Base-by-base conservation (phyloP, 345 rosid genomes). In the Bruguiera sexangula region DNA sequence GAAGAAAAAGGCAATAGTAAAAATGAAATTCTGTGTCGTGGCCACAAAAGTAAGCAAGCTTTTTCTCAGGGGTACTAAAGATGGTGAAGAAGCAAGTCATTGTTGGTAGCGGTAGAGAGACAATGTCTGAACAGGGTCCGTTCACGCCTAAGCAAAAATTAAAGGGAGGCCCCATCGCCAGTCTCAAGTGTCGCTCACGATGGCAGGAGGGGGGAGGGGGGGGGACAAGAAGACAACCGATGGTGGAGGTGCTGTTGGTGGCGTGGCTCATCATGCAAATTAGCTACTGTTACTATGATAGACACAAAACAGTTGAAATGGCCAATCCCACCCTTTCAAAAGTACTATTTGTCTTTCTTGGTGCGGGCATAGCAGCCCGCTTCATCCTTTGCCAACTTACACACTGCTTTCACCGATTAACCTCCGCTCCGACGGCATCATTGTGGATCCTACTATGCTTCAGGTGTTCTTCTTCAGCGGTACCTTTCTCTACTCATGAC, bases 211-310 rank as follows among this genome's bases (percentile, higher is more conserved):
- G 59, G 15, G 26, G 36, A 1, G 36, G 8, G 36, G 34, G 1
- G 7, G 58, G 27, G 43, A 1, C 29, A 8, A 56, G 30, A 24
- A 56, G 60, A 56, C 60, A 56, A 56, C 16, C 16, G 60, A 27
- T 56, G 60, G 60, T 56, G 60, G 60, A 56, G 60, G 31, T 24
- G 30, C 60, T 56, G 60, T 24, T 56, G 60, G 60, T 24, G 29
- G 60, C 29, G 29, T 56, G 60, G 60, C 29, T 43, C 50, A 56
- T 56, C 60, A 56, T 56, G 30, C 31, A 24, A 9, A 56, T 24
- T 24, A 11, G 60, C 60, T 22, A 56, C 60, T 24, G 30, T 43
- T 43, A 43, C 50, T 43, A 43, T 3, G 50, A 43, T 15, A 43
- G 18, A 56, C 2, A 56, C 24, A 56, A 24, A 24, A 22, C 59